Evolutionary conservation across 2,329 filamentous ascomycete genomes (phyloP).

Genomic region (Diplodia corticola): DNA sequence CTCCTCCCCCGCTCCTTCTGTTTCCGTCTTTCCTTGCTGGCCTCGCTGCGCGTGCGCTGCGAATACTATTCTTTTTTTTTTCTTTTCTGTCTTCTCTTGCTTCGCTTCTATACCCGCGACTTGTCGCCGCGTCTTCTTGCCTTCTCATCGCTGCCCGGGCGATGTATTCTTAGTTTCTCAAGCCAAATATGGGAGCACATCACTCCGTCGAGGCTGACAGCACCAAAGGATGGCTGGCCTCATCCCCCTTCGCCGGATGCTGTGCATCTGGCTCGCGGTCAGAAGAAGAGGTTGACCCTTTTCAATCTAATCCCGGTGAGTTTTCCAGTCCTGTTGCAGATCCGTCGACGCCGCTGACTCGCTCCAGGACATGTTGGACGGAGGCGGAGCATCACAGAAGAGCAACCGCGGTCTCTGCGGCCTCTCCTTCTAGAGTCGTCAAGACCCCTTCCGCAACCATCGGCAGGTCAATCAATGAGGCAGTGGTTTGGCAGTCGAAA

Average conservation of each 20-base stretch:
- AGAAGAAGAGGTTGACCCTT: slow-evolving; percentile 17
- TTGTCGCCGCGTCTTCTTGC: neutral
- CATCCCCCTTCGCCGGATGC: slow-evolving; percentile 20
- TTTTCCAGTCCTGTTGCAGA: neutral
- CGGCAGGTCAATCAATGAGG: slow-evolving; percentile 38
- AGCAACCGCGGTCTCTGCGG: slow-evolving; percentile 32
- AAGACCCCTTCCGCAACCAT: slow-evolving; percentile 35
- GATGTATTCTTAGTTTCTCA: slow-evolving; percentile 3
- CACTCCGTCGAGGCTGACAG: slow-evolving; percentile 19
- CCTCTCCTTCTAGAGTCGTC: slow-evolving; percentile 1
- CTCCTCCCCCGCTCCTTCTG: slow-evolving; percentile 26
- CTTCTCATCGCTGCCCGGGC: slow-evolving; percentile 6
- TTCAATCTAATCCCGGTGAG: slow-evolving; percentile 10
- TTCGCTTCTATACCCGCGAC: neutral
- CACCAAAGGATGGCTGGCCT: slow-evolving; percentile 20
- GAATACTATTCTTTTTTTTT: neutral
- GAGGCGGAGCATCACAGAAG: slow-evolving; percentile 30
- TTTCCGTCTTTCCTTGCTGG: slow-evolving; percentile 22
- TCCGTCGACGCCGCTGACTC: neutral
- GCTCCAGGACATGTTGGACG: slow-evolving; percentile 1
- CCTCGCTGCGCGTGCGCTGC: slow-evolving; percentile 8
- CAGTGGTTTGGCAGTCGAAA: slow-evolving; percentile 34
- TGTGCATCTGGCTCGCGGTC: slow-evolving; percentile 9
- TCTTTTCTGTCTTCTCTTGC: neutral
- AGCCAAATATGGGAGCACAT: slow-evolving; percentile 9